Base-by-base conservation (phyloP, 192 early-diverging fungal genomes). In the Helicostylum pulchrum region DNA sequence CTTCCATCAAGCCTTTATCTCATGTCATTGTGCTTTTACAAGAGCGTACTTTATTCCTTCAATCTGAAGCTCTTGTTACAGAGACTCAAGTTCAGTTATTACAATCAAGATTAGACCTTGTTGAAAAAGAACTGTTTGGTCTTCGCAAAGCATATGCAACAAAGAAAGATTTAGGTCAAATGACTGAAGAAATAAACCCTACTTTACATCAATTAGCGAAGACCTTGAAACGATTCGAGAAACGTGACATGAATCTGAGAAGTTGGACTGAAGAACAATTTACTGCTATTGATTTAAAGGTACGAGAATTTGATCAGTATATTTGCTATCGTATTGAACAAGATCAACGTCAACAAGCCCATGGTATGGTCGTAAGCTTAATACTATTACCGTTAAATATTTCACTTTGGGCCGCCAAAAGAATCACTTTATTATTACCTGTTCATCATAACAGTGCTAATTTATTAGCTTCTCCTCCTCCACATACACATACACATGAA, bases 341-440 rank as follows among this genome's bases (percentile, higher is more conserved):
- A 52, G 81, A 83, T 36, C 78, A 83, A 26, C 74, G 75, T 14
- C 67, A 67, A 31, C 52, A 68, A 17, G 75, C 68, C 23, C 61
- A 63, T 54, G 52, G 64, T 32, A 57, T 53, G 32, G 58, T 80
- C 36, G 61, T 60, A 45, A 67, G 66, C 11, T 53, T 80, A 10
- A 61, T 83, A 19, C 72, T 83, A 61, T 71, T 85, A 63, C 83
- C 83, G 1, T 59, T 85, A 47, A 85, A 80, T 20, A 68, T 85
- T 8, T 63, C 78, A 7, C 44, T 85, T 3, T 68, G 70, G 68
- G 52, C 61, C 8, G 31, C 62, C n/a, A 59, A 55, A 19, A 50
- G 64, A 36, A 64, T 75, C 45, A 67, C 68, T 1, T 14, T 53
- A 20, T 36, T 75, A 2, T 43, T 75, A 9, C 74, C 74, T 17